These are phyloP conservation scores for Aegilops tauschii DNA, from an alignment of 176 grass and related monocot genomes.

Conservation along the genomic window DNA sequence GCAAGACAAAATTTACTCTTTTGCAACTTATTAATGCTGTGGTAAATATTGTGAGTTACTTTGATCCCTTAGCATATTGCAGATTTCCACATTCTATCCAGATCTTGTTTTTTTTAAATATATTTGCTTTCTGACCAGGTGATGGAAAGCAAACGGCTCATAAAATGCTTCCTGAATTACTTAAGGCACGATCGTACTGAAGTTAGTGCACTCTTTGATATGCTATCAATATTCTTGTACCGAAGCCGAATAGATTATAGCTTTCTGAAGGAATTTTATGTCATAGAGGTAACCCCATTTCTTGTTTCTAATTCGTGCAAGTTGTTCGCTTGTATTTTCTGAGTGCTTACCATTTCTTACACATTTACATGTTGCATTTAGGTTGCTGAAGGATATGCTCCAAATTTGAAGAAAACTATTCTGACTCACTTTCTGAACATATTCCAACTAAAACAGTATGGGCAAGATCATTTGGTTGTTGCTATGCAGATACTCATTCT, in stretches of 20 bases:
- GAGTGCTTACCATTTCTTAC: slow-evolving; percentile 25
- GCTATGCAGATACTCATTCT: slow-evolving; percentile 99
- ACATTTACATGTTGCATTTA: slow-evolving; percentile 31
- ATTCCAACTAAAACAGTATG: slow-evolving; percentile 93
- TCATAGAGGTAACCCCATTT: slow-evolving; percentile 74
- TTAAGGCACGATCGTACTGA: slow-evolving; percentile 81
- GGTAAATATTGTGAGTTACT: neutral
- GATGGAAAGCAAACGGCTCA: slow-evolving; percentile 97
- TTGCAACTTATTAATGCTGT: neutral
- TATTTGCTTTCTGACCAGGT: slow-evolving; percentile 55
- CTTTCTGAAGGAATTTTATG: slow-evolving; percentile 97
- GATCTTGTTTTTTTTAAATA: neutral
- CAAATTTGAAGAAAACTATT: slow-evolving; percentile 88
- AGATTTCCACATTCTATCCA: neutral
- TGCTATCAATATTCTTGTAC: slow-evolving; percentile 98
- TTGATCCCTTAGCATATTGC: neutral
- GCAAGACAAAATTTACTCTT: neutral
- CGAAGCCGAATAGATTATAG: slow-evolving; percentile 96
- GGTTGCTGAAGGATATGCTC: slow-evolving; percentile 94
- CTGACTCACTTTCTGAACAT: slow-evolving; percentile 89
- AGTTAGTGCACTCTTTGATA: slow-evolving; percentile 96
- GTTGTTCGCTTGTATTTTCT: slow-evolving; percentile 19
- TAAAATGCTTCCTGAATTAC: slow-evolving; percentile 98
- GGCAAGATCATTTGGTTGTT: slow-evolving; percentile 96
- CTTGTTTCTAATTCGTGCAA: neutral